Evolutionary conservation across 2,329 filamentous ascomycete genomes (phyloP).

Genomic region (Verticillium klebahnii): DNA sequence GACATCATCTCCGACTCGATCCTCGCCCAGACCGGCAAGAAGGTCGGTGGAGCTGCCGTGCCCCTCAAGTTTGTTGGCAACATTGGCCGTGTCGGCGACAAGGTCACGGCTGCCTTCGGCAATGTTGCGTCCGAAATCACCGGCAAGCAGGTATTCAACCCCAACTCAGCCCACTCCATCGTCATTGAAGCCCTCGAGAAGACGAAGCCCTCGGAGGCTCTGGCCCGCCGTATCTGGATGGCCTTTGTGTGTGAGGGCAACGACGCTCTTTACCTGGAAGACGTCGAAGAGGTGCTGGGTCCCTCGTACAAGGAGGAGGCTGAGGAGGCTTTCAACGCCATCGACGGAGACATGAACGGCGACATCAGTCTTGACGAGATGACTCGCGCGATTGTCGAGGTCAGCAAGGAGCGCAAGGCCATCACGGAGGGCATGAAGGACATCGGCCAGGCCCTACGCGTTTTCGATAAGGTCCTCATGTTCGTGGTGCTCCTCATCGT

Average conservation of each 20-base stretch:
- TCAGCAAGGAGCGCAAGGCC: constrained; percentile 80
- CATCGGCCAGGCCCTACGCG: constrained; percentile 88
- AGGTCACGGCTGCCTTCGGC: constrained; percentile 88
- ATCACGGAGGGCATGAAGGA: constrained; percentile 95
- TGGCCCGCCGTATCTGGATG: constrained; percentile 96
- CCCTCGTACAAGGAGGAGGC: constrained; percentile 69
- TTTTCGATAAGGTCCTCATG: constrained; percentile 81
- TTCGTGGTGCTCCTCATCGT: constrained; percentile 76
- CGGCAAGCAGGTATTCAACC: constrained; percentile 92
- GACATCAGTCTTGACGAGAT: constrained; percentile 96
- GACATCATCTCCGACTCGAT: constrained; percentile 78
- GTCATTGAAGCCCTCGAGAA: constrained; percentile 88
- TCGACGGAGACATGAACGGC: constrained; percentile 86
- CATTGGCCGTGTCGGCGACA: constrained; percentile 81
- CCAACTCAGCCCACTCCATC: constrained; percentile 83
- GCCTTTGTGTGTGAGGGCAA: constrained; percentile 90
- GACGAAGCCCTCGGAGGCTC: constrained; percentile 76
- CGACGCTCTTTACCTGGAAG: constrained; percentile 72
- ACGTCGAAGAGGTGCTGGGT: constrained; percentile 85
- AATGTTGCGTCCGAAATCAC: constrained; percentile 93
- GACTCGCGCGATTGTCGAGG: constrained; percentile 79
- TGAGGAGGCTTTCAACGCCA: constrained; percentile 73
- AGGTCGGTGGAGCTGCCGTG: constrained; percentile 39
- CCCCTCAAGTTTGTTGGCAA: constrained; percentile 57
- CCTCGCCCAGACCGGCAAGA: constrained; percentile 45